These are phyloP conservation scores for Macrotyloma uniflorum DNA, from an alignment of 306 rosid species.

Conservation along the genomic window DNA sequence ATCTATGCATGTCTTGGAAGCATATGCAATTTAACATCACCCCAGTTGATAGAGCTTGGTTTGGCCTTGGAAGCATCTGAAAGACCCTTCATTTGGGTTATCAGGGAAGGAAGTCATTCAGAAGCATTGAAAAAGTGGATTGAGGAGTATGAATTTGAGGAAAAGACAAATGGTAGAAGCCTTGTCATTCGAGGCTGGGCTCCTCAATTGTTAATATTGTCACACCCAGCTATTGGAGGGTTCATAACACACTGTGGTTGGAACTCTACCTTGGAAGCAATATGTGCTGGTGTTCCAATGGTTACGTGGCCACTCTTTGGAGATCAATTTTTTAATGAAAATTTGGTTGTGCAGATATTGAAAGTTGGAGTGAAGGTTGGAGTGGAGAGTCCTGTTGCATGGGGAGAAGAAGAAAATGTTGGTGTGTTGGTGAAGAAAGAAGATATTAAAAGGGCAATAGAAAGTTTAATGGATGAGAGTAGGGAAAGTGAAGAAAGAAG, in stretches of 20 bases:
- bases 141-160: slow-evolving; percentile 48
- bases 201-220: slow-evolving; percentile 57
- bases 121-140: slow-evolving; percentile 56
- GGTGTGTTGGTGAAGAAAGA: slow-evolving; percentile 51
- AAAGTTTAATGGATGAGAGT: slow-evolving; percentile 49
- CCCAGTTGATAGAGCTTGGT: slow-evolving; percentile 57
- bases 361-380: slow-evolving; percentile 63
- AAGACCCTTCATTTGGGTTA: slow-evolving; percentile 67
- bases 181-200: slow-evolving; percentile 68
- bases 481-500: slow-evolving; percentile 50
- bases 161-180: slow-evolving; percentile 50
- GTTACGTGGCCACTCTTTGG: slow-evolving; percentile 61
- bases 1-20: slow-evolving; percentile 69
- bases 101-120: slow-evolving; percentile 34
- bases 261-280: slow-evolving; percentile 66
- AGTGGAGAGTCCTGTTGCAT: slow-evolving; percentile 44
- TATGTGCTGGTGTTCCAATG: slow-evolving; percentile 60
- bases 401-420: slow-evolving; percentile 53
- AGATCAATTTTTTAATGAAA: slow-evolving; percentile 67
- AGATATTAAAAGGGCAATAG: slow-evolving; percentile 51
- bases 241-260: slow-evolving; percentile 74
- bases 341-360: slow-evolving; percentile 48
- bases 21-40: slow-evolving; percentile 41
- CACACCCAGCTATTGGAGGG: slow-evolving; percentile 56
- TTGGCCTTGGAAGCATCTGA: slow-evolving; percentile 57